Conservation (phyloP, 2,329 filamentous ascomycete species). For the Chrysoporthe deuterocubensis region DNA sequence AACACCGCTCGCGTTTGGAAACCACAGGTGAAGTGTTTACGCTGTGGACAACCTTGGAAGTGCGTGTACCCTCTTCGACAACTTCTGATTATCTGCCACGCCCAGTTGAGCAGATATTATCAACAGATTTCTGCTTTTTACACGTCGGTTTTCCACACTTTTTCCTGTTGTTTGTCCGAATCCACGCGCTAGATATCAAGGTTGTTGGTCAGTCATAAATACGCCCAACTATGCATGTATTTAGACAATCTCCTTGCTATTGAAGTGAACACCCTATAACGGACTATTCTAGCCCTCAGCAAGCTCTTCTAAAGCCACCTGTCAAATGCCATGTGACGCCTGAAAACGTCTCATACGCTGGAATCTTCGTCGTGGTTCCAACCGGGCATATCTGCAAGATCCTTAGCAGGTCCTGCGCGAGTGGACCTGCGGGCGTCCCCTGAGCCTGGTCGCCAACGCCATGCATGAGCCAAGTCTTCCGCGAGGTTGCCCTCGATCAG, state of each 20-base stretch:
- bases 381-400: slow-evolving; percentile 50
- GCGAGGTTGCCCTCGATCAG: slow-evolving; percentile 46
- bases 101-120: not conserved
- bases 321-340: not conserved
- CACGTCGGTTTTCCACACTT: no score
- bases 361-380: slow-evolving; percentile 39
- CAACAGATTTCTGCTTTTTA: not conserved
- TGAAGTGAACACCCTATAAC: not conserved
- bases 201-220: no score
- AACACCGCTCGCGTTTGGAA: no score
- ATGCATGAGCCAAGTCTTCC: slow-evolving; percentile 44
- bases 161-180: no score
- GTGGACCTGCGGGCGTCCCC: slow-evolving; percentile 49
- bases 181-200: no score
- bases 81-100: no score
- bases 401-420: slow-evolving; percentile 45
- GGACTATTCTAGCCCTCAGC: not conserved
- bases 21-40: no score
- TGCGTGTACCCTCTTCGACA: no score
- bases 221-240: no score
- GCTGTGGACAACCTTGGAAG: no score
- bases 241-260: no score
- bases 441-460: slow-evolving; percentile 49
- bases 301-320: not conserved
- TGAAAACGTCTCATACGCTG: not conserved